A percentile compares a stretch with the other conserved stretches of the same genome.
These are phyloP conservation scores for Tuber melanosporum DNA, from an alignment of 495 filamentous ascomycete genomes.

Conservation along the genomic window DNA sequence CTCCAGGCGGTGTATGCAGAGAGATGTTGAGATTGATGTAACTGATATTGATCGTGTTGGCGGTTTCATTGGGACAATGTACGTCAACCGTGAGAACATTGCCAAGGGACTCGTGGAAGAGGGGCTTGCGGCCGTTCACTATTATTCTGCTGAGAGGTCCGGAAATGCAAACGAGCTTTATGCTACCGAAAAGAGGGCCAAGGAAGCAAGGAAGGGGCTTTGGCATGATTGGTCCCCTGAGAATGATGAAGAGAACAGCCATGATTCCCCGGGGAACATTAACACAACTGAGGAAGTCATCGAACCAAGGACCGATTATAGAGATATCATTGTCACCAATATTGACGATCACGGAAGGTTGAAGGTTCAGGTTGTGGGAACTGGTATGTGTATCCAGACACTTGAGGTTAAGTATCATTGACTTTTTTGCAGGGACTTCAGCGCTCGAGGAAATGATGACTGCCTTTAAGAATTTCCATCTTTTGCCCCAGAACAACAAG, in stretches of 20 bases:
- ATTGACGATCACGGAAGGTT: slow-evolving; percentile 68
- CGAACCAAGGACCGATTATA: slow-evolving; percentile 72
- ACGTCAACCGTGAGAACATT: slow-evolving; percentile 92
- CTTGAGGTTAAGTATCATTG: neutral
- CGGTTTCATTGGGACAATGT: slow-evolving; percentile 93
- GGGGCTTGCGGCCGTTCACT: slow-evolving; percentile 82
- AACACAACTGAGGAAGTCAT: slow-evolving; percentile 39
- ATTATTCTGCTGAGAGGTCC: slow-evolving; percentile 91
- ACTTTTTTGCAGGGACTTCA: slow-evolving; percentile 54
- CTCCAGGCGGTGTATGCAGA: slow-evolving; percentile 78
- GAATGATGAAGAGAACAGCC: slow-evolving; percentile 50
- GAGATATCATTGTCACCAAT: slow-evolving; percentile 83
- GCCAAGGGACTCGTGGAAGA: slow-evolving; percentile 91
- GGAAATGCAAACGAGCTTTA: slow-evolving; percentile 81
- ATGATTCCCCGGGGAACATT: slow-evolving; percentile 44
- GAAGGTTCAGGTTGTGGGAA: slow-evolving; percentile 82
- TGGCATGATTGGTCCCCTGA: slow-evolving; percentile 91
- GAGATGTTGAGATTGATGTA: slow-evolving; percentile 93
- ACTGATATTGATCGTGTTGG: slow-evolving; percentile 93
- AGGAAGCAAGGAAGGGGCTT: slow-evolving; percentile 74
- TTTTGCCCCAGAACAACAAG: slow-evolving; percentile 63
- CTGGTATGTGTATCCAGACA: slow-evolving; percentile 33
- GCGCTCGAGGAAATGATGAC: slow-evolving; percentile 79
- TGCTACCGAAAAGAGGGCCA: slow-evolving; percentile 79
- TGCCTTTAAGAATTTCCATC: slow-evolving; percentile 79